Evolutionary conservation across 2,329 filamentous ascomycete genomes (phyloP).

Genomic region (Malbranchea cinnamomea): DNA sequence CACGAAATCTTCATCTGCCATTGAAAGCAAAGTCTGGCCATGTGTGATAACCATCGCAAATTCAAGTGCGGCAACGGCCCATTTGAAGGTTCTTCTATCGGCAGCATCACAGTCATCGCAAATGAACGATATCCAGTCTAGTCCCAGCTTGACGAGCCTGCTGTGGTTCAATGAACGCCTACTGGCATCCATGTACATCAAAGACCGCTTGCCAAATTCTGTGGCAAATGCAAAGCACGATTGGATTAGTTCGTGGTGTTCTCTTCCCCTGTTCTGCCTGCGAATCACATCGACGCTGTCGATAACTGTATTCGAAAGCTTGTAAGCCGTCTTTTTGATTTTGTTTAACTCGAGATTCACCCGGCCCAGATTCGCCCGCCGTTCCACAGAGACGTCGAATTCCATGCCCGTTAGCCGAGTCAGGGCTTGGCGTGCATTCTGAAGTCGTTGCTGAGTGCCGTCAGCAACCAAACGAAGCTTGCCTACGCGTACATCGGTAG

Average conservation of each 20-base stretch:
- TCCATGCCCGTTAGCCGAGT: constrained; percentile 66
- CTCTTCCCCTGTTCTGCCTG: constrained; percentile 56
- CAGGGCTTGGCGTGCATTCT: constrained; percentile 65
- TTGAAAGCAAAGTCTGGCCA: constrained; percentile 79
- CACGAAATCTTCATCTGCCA: constrained; percentile 77
- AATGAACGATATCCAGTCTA: constrained; percentile 97
- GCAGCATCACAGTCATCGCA: constrained; percentile 92
- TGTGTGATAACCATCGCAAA: constrained; percentile 96
- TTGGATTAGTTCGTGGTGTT: constrained; percentile 91
- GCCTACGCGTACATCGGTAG: constrained; percentile 71
- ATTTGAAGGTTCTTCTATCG: constrained; percentile 90
- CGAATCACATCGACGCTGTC: constrained; percentile 91
- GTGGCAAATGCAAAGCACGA: constrained; percentile 98
- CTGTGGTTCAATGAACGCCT: constrained; percentile 93
- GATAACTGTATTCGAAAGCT: constrained; percentile 95
- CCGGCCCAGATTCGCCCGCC: constrained; percentile 81
- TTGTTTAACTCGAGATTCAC: constrained; percentile 85
- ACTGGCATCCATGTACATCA: constrained; percentile 92
- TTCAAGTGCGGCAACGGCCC: constrained; percentile 89
- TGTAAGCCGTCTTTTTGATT: constrained; percentile 90
- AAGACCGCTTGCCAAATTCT: constrained; percentile 88
- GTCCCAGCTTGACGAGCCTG: constrained; percentile 78
- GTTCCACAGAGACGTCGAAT: constrained; percentile 78
- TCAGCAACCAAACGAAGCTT: constrained; percentile 80
- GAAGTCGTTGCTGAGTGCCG: constrained; percentile 63